Percentiles rank a stretch among this genome's conserved stretches.
Conservation (phyloP, 495 filamentous ascomycete genomes). For the Tuber brumale region DNA sequence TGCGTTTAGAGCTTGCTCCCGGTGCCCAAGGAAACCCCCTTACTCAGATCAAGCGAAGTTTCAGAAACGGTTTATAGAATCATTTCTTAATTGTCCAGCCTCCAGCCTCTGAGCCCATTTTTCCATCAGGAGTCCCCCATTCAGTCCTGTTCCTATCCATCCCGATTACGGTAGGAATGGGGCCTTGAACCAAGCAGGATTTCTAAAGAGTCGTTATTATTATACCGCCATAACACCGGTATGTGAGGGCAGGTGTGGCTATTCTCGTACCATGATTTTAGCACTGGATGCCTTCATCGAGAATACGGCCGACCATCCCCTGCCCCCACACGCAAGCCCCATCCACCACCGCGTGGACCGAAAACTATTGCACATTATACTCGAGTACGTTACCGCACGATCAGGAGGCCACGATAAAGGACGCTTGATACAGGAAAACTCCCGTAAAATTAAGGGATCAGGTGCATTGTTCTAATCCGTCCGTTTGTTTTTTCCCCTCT, state of each 20-base stretch:
- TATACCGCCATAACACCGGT: background rate
- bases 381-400: background rate
- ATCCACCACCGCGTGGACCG: background rate
- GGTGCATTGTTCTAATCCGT: background rate
- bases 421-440: background rate
- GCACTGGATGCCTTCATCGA: background rate
- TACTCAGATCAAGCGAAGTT: background rate
- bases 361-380: background rate
- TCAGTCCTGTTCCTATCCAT: background rate
- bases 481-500: background rate
- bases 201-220: background rate
- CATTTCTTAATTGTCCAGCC: background rate
- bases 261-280: background rate
- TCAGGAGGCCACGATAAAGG: background rate
- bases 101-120: background rate
- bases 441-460: background rate
- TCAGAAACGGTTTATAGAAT: background rate
- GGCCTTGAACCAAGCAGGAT: background rate
- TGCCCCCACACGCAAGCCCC: background rate
- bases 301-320: background rate
- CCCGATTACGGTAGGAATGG: background rate
- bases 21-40: background rate
- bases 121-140: background rate
- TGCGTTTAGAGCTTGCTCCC: background rate
- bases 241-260: background rate